Evolutionary conservation across 768 basidiomycete genomes (phyloP).

Genomic region (Royoungia palumana): DNA sequence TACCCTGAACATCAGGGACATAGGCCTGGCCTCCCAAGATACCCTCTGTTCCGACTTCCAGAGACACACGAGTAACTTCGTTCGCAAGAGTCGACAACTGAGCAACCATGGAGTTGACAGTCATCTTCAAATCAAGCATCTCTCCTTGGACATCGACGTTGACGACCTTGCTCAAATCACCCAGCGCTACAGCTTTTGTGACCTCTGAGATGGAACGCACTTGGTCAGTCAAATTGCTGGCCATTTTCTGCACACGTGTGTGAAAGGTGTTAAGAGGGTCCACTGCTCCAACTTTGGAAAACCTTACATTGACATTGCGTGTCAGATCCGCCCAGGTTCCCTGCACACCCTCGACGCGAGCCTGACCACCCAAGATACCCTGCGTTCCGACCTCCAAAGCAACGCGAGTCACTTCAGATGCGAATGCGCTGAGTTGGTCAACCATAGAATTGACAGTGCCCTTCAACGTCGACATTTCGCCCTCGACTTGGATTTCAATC

Average conservation of each 20-base stretch:
- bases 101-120: slow-evolving; percentile 75
- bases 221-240: slow-evolving; percentile 79
- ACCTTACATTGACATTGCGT: slow-evolving; percentile 77
- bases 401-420: slow-evolving; percentile 77
- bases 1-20: slow-evolving; percentile 90
- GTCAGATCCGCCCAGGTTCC: slow-evolving; percentile 94
- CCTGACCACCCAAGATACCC: slow-evolving; percentile 88
- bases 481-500: slow-evolving; percentile 86
- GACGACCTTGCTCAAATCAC: slow-evolving; percentile 80
- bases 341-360: slow-evolving; percentile 85
- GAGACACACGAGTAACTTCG: slow-evolving; percentile 86
- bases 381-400: slow-evolving; percentile 89
- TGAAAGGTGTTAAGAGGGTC: slow-evolving; percentile 4
- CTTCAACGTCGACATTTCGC: slow-evolving; percentile 84
- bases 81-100: slow-evolving; percentile 71
- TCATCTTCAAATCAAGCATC: slow-evolving; percentile 82
- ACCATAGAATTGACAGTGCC: slow-evolving; percentile 93
- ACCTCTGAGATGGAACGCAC: slow-evolving; percentile 90
- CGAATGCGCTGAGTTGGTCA: slow-evolving; percentile 83
- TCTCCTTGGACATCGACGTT: slow-evolving; percentile 93
- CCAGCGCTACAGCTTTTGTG: slow-evolving; percentile 73
- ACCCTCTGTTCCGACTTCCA: slow-evolving; percentile 92
- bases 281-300: neutral
- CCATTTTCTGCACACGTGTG: slow-evolving; percentile 64
- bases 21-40: slow-evolving; percentile 91